Base-by-base conservation (phyloP, 1,284 basidiomycete species). In the Xerocomus amazonicus region DNA sequence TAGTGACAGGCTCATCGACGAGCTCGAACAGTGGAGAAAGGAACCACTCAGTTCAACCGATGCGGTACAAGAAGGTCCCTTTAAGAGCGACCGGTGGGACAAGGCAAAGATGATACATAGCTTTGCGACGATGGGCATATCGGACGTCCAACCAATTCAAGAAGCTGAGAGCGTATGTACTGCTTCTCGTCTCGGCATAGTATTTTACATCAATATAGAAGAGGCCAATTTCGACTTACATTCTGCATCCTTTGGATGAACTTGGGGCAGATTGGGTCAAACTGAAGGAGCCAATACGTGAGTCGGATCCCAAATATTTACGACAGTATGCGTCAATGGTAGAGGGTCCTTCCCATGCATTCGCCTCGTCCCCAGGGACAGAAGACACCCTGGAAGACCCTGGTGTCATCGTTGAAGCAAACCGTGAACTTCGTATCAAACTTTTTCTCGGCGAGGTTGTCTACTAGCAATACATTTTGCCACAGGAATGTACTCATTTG, bases 371-470 rank as follows among this genome's bases (percentile, higher is more conserved):
- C 2, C 33, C 37, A 12, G 26, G 9, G 16, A 47, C 41, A 37
- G 50, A 54, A 31, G 37, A 49, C 2, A 28, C 31, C 1, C 12
- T 13, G 9, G 45, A 45, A 34, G 43, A 53, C 16, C 2, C 66
- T 23, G 81, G 81, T 14, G 68, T 91, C 28, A 62, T 87, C 3
- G 71, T 92, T 3, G 81, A 91, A 54, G 79, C 84, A 3, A 67
- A 74, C 28, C 75, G 90, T 33, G 90, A 92, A 66, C 74, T 90
- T 26, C 77, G 88, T n/a, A 70, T 86, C 37, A 92, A 91, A 68
- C 66, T 91, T 13, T 90, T 88, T 63, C 76, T 89, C 62, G 88
- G 85, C 28, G 79, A 84, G 74, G 84, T 84, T 54, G 51, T 36
- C 19, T 23, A 27, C 23, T 16, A 46, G 12, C 33, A 34, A 5